Conservation (phyloP, 768 basidiomycete species). For the Phlebiopsis flavidoalba region DNA sequence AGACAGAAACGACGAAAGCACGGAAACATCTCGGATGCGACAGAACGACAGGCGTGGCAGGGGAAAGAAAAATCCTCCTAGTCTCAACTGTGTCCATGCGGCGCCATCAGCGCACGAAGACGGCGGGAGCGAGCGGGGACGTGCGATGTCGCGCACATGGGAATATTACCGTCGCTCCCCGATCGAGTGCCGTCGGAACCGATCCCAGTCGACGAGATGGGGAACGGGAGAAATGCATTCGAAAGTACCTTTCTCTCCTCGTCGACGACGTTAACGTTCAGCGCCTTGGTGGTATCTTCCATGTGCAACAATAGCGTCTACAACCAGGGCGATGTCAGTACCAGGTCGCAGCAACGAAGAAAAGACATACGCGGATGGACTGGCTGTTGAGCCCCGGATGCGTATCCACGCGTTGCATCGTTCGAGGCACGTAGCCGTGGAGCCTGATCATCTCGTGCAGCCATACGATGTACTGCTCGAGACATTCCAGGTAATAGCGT, state of each 20-base stretch:
- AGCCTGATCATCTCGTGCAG: slow-evolving; percentile 57
- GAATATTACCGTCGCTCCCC: slow-evolving; percentile 3
- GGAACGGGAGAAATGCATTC: background rate
- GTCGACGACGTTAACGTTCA: slow-evolving; percentile 42
- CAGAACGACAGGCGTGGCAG: background rate
- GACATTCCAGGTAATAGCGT: slow-evolving; percentile 64
- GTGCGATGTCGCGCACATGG: slow-evolving; percentile 1
- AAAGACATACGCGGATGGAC: slow-evolving; percentile 50
- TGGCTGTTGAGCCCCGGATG: slow-evolving; percentile 56
- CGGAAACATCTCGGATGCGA: too few species aligned
- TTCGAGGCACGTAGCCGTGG: slow-evolving; percentile 40
- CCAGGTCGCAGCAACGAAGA: background rate
- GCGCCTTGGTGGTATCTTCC: slow-evolving; percentile 48
- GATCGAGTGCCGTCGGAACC: slow-evolving; percentile 5
- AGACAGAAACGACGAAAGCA: too few species aligned
- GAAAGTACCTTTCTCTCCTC: slow-evolving; percentile 54
- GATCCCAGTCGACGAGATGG: background rate
- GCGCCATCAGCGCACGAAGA: background rate
- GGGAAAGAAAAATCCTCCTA: background rate
- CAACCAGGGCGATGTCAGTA: background rate
- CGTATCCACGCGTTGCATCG: slow-evolving; percentile 44
- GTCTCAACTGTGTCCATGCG: background rate
- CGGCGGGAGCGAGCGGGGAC: background rate
- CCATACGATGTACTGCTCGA: slow-evolving; percentile 66
- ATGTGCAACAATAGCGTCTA: slow-evolving; percentile 70